Evolutionary conservation across 1,284 basidiomycete genomes (phyloP), one percentile per base, ranked within the genome.

Genomic region (Cutaneotrichosporon arboriforme): DNA sequence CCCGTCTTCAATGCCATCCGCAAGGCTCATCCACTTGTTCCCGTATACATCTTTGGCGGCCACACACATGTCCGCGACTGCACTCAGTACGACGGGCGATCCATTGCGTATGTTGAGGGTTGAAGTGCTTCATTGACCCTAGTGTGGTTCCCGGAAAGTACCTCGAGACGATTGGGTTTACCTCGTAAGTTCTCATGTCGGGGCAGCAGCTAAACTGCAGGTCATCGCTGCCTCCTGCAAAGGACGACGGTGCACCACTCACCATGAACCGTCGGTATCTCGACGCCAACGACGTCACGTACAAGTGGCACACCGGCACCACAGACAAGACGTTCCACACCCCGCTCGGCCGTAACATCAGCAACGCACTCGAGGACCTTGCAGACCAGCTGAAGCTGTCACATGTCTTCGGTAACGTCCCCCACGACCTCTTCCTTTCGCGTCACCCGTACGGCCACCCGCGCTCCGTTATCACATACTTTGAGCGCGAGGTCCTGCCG

Each of bases 41-140:
- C 89, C 0, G 85, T 92, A 49, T 66, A 88, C 48, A 85, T 91
- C 58, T 82, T 91, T 47, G 89, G 89, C 4, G 83, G 85, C 4
- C 87, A 90, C 62, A 81, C 78, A 1, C 88, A 90, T 65, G 84
- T 90, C 54, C 82, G 87, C 51, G 86, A 89, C 68, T 90, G 88
- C 70, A 65, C 80, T 77, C 75, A 71, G 76, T 80, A 69, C 33
- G 71, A 74, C 57, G 64, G 59, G 18, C 54, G 67, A 15, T 70
- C 69, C 10, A 75, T 76, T 20, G 65, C 62, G 70, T 74, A 23
- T 84, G 85, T 64, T 79, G 8, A 5, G 4, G 80, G 7, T 80
- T 83, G 17, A 81, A 83, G 0, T n/a, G n/a, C n/a, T n/a, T n/a
- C n/a, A n/a, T 85, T 88, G 78, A 78, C 82, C 13, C 2, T 52